Evolutionary conservation across 2,329 filamentous ascomycete genomes (phyloP), one percentile per base, ranked within the genome.

Genomic region (Aaosphaeria pasadenensis): DNA sequence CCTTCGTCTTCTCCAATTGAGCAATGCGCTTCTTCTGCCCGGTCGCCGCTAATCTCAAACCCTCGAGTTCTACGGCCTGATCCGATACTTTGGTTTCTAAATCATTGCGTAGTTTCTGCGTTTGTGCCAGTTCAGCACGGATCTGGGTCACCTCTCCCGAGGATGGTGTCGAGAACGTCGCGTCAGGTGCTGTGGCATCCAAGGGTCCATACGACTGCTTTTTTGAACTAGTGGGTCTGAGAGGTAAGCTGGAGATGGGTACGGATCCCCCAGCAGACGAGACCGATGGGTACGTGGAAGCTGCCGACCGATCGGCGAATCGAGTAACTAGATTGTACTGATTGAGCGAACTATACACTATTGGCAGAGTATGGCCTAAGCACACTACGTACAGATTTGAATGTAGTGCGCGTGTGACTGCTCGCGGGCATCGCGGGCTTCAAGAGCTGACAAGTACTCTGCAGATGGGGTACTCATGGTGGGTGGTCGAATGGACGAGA

Each of bases 361-460:
- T 24, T 24, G 17, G 17, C 17, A 24, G 17, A 24, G 17, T 24
- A 24, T 24, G 17, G 17, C 17, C 17, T 24, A 2, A 24, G 17
- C 17, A 24, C 17, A 24, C 17, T 24, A 55, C 82, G 57, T 68
- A 95, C 91, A 96, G 52, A 88, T 86, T 66, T 90, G 80, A 61
- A 95, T 87, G 52, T 95, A 80, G 45, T 84, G 80, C 61, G 77
- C 73, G 58, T 85, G 82, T 48, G 77, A 77, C 62, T 83, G 79
- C 63, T 90, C 87, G 53, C 83, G 80, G 62, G 84, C 80, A 60
- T 89, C 88, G 54, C 84, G 78, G 60, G 87, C 85, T 58, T 84
- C 80, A 56, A 97, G 78, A 55, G 87, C 86, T 52, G 82, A 77
- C 53, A 89, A 77, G 70, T 95, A 96, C 62, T 95, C 88, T 57